Evolutionary conservation across 225 moss, liverwort and hornwort genomes (phyloP), one percentile per base, ranked within the genome.

Genomic region (Marchantia polymorpha): DNA sequence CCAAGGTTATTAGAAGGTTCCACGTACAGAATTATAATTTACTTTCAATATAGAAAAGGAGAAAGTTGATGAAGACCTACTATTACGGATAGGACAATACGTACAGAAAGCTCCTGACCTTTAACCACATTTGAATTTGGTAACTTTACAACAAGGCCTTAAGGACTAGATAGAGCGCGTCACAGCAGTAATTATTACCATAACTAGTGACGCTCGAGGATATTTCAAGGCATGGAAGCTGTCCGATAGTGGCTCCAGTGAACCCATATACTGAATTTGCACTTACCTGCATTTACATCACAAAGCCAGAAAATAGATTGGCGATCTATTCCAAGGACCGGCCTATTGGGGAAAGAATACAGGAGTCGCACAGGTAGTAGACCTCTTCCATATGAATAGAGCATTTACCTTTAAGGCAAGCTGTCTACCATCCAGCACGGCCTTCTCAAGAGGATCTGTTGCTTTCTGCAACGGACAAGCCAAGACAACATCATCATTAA

Each of bases 251-350:
- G 84, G 97, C 97, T 78, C 97, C 97, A 58, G 97, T 99, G 73
- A 99, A 99, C 78, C 97, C 97, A 67, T 99, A 99, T 51, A 99
- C 97, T 70, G 97, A 99, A 81, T 99, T 99, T 77, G 97, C 97
- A 90, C 95, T 99, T 56, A 94, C 71, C 94, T 94, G 80, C 81
- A 87, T n/a, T n/a, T 54, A 75, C 51, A 55, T n/a, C 14, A 16
- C 54, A 48, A 23, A 23, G 73, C 27, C 54, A 75, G 59, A 29
- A 73, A 56, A 17, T 52, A 10, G 15, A 51, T 54, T 54, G 0
- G 10, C 27, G 0, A 14, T 71, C 3, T 49, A 10, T n/a, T 16
- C 58, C 5, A 58, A 69, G 11, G 47, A 51, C 49, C 51, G 50
- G 7, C 13, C 23, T 6, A 25, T 53, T 14, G 0, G 16, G 5